A percentile compares a stretch with the other conserved stretches of the same genome.
Conservation (phyloP, 2,329 filamentous ascomycete species). For the Ambrosiella cleistominuta region DNA sequence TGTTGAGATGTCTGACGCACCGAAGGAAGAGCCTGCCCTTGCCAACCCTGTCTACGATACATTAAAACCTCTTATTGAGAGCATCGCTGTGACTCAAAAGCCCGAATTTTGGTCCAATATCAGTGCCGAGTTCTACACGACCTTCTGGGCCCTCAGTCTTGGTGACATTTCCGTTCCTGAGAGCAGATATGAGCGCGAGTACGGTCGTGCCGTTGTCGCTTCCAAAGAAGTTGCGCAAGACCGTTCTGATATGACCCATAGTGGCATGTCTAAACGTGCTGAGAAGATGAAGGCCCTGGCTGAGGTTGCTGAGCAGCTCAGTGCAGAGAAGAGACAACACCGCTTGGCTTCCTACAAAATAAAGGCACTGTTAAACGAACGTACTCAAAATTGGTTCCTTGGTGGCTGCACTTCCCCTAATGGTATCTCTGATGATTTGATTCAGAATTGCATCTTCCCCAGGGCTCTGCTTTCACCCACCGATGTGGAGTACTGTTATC, state of each 20-base stretch:
- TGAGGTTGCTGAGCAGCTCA: slow-evolving; percentile 28
- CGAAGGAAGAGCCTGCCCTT: background rate
- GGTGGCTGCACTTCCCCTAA: slow-evolving; percentile 29
- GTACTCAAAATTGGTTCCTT: slow-evolving; percentile 64
- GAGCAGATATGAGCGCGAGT: slow-evolving; percentile 62
- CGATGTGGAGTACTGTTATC: slow-evolving; percentile 78
- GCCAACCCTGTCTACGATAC: slow-evolving; percentile 9
- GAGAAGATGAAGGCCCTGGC: slow-evolving; percentile 51
- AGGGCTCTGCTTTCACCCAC: slow-evolving; percentile 66
- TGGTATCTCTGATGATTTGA: slow-evolving; percentile 55
- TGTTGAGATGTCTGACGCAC: slow-evolving; percentile 11
- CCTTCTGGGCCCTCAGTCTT: slow-evolving; percentile 81
- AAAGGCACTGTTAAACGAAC: slow-evolving; percentile 51
- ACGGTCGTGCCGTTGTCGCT: slow-evolving; percentile 48
- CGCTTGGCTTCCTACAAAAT: slow-evolving; percentile 10
- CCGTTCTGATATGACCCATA: slow-evolving; percentile 52
- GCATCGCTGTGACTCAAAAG: slow-evolving; percentile 44
- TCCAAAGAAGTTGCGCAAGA: slow-evolving; percentile 51
- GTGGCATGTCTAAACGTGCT: slow-evolving; percentile 48
- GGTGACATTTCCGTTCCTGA: slow-evolving; percentile 64
- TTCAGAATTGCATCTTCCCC: slow-evolving; percentile 87
- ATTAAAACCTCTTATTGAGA: slow-evolving; percentile 55
- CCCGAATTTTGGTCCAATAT: slow-evolving; percentile 50
- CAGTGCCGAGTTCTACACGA: slow-evolving; percentile 66
- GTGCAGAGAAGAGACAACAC: slow-evolving; percentile 14